Conservation (phyloP, 805 yeast genomes). For the Saturnispora besseyi region DNA sequence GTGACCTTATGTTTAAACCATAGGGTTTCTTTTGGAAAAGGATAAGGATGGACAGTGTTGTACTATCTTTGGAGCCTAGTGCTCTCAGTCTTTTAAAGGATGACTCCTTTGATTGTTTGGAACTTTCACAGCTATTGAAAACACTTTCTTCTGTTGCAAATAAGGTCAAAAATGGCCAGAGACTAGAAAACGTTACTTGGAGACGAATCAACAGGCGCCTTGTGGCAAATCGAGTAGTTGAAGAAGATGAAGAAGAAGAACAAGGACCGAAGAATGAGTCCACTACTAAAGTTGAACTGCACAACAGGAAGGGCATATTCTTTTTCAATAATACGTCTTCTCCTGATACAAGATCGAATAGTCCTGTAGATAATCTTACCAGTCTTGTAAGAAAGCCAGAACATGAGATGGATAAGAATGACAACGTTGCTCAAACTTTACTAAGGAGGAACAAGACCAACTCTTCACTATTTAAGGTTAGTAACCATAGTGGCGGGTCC, state of each 20-base stretch:
- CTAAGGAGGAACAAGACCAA: conserved; percentile 4
- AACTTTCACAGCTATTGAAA: background rate
- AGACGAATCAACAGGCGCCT: conserved; percentile 28
- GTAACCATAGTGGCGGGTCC: background rate
- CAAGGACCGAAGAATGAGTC: background rate
- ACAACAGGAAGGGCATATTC: conserved; percentile 6
- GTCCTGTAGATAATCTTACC: conserved; percentile 3
- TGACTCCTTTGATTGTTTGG: conserved; percentile 8
- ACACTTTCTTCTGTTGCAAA: conserved; percentile 12
- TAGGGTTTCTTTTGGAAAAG: background rate
- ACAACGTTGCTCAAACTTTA: background rate
- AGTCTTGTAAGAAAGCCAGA: background rate
- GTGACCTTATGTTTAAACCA: conserved; percentile 8
- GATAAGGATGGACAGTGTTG: background rate
- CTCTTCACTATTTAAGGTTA: conserved; percentile 1
- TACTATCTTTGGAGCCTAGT: background rate
- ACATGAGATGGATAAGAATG: background rate
- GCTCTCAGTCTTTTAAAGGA: conserved; percentile 4
- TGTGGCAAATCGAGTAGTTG: conserved; percentile 9
- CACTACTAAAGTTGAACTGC: conserved; percentile 9
- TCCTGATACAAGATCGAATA: conserved; percentile 19
- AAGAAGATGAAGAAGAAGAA: background rate
- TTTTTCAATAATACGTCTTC: conserved; percentile 21
- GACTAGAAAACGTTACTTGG: conserved; percentile 31
- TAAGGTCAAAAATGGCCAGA: conserved; percentile 25